Percentiles rank a stretch among this genome's conserved stretches.
These are phyloP conservation scores for Panicum hallii DNA, from an alignment of 202 grass and related monocot species.

Conservation along the genomic window DNA sequence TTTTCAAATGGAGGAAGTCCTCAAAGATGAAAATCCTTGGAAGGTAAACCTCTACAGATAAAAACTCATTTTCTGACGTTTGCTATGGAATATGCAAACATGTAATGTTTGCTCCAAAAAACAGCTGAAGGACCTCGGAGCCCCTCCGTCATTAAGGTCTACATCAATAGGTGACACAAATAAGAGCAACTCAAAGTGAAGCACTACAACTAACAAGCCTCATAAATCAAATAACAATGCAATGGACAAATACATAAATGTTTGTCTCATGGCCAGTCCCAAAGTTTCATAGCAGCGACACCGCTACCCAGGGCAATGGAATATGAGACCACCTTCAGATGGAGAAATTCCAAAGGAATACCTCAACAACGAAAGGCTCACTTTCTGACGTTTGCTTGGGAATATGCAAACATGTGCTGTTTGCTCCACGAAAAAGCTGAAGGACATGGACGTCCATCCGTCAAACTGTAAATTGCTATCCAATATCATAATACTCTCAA, in stretches of 20 bases:
- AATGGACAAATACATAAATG: background rate
- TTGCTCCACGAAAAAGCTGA: constrained; percentile 31
- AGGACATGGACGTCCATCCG: constrained; percentile 25
- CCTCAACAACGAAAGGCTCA: constrained; percentile 38
- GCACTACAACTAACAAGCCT: background rate
- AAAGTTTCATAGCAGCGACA: constrained; percentile 53
- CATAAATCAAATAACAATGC: background rate
- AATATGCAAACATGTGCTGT: constrained; percentile 45
- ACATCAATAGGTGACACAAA: too few relatives aligned
- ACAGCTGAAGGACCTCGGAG: constrained; percentile 33
- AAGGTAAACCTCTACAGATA: constrained; percentile 29
- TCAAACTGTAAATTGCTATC: background rate
- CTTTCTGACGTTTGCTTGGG: constrained; percentile 44
- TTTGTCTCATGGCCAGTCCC: constrained; percentile 68
- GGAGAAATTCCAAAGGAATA: constrained; percentile 19
- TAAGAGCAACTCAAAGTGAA: background rate
- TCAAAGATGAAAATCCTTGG: background rate
- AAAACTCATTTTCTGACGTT: constrained; percentile 50
- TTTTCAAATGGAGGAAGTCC: constrained; percentile 53
- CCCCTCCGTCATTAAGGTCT: constrained; percentile 13
- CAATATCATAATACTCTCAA: too few relatives aligned
- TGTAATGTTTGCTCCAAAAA: constrained; percentile 27
- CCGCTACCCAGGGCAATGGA: constrained; percentile 54
- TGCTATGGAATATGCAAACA: constrained; percentile 52
- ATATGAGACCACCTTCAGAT: constrained; percentile 56